phyloP scores from a whole-genome alignment of 2,329 filamentous ascomycete species.

The Alternaria incomplexa region DNA sequence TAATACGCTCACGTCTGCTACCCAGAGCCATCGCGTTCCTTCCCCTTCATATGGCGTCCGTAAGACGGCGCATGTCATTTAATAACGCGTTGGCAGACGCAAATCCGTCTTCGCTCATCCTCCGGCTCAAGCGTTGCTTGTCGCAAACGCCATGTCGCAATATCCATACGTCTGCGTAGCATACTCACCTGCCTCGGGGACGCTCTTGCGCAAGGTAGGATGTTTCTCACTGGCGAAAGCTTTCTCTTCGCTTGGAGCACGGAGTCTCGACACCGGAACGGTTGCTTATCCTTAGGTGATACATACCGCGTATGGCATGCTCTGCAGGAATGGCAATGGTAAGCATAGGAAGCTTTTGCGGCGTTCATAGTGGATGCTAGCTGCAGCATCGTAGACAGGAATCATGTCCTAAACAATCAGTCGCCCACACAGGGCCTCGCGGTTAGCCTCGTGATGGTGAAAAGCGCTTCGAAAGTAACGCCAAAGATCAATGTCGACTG shows the following conservation, averaged over 20 bases:
- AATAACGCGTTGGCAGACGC: not conserved
- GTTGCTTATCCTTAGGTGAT: not conserved
- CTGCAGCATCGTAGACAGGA: conserved; percentile 25
- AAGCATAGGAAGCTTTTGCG: conserved; percentile 7
- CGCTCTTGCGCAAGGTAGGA: not conserved
- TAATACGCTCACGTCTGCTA: not conserved
- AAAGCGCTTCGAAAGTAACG: conserved; percentile 2
- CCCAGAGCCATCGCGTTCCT: not conserved
- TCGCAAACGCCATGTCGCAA: not conserved
- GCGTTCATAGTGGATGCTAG: conserved; percentile 27
- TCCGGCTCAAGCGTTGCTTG: not conserved
- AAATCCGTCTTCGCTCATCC: not conserved
- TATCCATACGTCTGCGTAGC: not conserved
- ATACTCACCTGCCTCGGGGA: not conserved
- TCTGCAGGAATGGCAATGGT: conserved; percentile 4
- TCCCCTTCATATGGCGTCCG: not conserved
- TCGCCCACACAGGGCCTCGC: conserved; percentile 32
- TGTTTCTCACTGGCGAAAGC: not conserved
- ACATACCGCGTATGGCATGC: conserved; percentile 6
- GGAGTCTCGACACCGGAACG: not conserved
- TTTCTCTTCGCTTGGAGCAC: not conserved
- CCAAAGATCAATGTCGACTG: conserved; percentile 12
- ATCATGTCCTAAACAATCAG: conserved; percentile 41
- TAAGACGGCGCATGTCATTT: not conserved
- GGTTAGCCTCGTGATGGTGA: conserved; percentile 29